phyloP scores from a whole-genome alignment of 1,284 basidiomycete genomes.

The Thecaphora thlaspeos region DNA sequence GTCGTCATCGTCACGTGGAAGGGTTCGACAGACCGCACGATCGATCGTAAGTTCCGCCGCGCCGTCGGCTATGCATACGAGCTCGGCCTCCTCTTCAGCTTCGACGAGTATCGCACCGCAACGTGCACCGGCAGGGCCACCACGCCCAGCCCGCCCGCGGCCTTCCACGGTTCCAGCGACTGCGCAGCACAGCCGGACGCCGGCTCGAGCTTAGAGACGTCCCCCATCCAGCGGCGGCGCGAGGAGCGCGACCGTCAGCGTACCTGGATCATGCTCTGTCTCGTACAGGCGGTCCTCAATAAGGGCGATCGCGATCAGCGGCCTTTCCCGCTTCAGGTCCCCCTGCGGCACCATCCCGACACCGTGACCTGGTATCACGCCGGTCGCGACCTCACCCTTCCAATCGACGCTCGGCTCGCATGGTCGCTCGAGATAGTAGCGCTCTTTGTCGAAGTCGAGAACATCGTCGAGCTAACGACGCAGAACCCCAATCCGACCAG shows the following conservation, averaged over 20 bases:
- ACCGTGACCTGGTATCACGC: conserved; percentile 20
- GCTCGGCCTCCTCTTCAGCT: conserved; percentile 45
- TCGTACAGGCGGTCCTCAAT: conserved; percentile 23
- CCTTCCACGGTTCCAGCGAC: too few relatives aligned
- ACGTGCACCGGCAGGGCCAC: too few relatives aligned
- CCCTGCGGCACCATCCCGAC: conserved; percentile 27
- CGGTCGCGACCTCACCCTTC: conserved; percentile 21
- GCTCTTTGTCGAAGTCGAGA: conserved; percentile 18
- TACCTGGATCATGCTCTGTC: conserved; percentile 36
- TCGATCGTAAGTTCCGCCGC: conserved; percentile 54
- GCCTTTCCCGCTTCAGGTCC: conserved; percentile 20
- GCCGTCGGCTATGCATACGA: conserved; percentile 58
- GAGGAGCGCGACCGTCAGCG: conserved; percentile 33
- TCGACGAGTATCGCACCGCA: conserved; percentile 5
- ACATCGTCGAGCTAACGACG: conserved; percentile 17
- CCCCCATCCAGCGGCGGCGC: conserved; percentile 1
- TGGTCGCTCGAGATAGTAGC: conserved; percentile 30
- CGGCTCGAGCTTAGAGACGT: too few relatives aligned
- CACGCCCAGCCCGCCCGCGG: too few relatives aligned
- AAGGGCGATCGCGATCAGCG: conserved; percentile 16
- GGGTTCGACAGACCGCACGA: conserved; percentile 60
- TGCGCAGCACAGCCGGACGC: too few relatives aligned
- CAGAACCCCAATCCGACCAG: conserved; percentile 18
- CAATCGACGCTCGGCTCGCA: conserved; percentile 24
- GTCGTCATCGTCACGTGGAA: conserved; percentile 82